phyloP scores from a whole-genome alignment of 2,329 filamentous ascomycete species.

The Penicillium olsonii region DNA sequence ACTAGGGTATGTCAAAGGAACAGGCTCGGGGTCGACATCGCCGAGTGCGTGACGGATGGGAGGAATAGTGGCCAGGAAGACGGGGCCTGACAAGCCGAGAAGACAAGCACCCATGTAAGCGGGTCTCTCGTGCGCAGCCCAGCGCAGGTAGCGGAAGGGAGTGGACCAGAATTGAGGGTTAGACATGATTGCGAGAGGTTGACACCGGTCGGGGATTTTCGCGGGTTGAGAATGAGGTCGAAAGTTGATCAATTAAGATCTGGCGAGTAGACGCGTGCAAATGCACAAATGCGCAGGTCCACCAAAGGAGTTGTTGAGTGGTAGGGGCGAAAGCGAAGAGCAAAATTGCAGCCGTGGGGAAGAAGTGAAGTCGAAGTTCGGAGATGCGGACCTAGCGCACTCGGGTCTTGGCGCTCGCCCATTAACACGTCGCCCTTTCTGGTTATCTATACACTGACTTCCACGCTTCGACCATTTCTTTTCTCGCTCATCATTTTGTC shows the following conservation, averaged over 20 bases:
- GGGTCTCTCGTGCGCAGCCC: conserved; percentile 84
- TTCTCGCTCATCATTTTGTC: conserved; percentile 17
- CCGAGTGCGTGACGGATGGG: conserved; percentile 72
- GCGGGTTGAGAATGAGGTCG: conserved; percentile 2
- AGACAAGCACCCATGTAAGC: conserved; percentile 86
- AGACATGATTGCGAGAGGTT: conserved; percentile 41
- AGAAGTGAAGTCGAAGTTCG: conserved; percentile 33
- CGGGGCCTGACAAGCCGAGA: conserved; percentile 72
- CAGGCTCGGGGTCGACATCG: conserved; percentile 68
- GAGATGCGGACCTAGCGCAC: conserved; percentile 27
- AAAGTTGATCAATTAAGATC: conserved; percentile 1
- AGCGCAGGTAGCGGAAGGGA: conserved; percentile 82
- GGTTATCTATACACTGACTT: conserved; percentile 25
- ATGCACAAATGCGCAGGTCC: conserved; percentile 4
- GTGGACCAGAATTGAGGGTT: conserved; percentile 79
- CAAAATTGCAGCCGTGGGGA: conserved; percentile 30
- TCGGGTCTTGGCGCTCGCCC: conserved; percentile 41
- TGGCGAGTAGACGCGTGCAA: conserved; percentile 4
- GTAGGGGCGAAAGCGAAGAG: conserved; percentile 12
- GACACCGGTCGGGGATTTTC: conserved; percentile 27
- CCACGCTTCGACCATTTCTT: conserved; percentile 16
- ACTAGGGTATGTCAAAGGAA: conserved; percentile 94
- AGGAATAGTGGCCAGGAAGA: conserved; percentile 69
- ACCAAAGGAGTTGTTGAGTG: conserved; percentile 13
- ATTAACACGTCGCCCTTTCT: conserved; percentile 48